phyloP scores from a whole-genome alignment of 805 yeast genomes.

The Teunomyces lycoperdinae region DNA sequence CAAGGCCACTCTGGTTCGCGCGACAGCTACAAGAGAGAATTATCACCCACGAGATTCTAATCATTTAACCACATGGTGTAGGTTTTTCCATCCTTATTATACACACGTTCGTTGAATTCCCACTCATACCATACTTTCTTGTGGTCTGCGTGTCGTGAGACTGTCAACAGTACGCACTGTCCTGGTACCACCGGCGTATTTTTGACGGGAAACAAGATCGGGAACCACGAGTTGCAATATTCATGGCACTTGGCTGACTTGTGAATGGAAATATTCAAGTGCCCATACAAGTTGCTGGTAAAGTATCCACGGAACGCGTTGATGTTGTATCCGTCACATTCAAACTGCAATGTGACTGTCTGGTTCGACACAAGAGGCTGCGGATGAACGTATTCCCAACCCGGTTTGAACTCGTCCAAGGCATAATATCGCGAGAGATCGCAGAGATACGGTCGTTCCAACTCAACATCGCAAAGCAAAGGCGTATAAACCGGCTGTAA shows the following conservation, averaged over 20 bases:
- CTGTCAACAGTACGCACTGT: conserved; percentile 9
- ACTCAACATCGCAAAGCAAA: conserved; percentile 15
- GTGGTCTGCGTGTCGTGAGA: conserved; percentile 8
- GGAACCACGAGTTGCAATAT: conserved; percentile 38
- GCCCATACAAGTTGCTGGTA: conserved; percentile 63
- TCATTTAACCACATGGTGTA: conserved; percentile 5
- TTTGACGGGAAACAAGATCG: conserved; percentile 33
- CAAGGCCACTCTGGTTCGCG: not conserved
- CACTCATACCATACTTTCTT: conserved; percentile 25
- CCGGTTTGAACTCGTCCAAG: conserved; percentile 41
- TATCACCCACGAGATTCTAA: not conserved
- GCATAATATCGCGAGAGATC: conserved; percentile 14
- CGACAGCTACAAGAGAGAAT: not conserved
- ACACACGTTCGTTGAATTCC: conserved; percentile 15
- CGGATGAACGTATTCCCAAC: conserved; percentile 68
- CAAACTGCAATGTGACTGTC: conserved; percentile 42
- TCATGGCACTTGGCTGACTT: conserved; percentile 10
- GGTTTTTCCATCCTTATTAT: conserved; percentile 17
- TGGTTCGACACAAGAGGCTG: conserved; percentile 16
- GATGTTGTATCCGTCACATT: conserved; percentile 46
- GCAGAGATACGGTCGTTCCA: conserved; percentile 21
- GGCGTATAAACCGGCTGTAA: conserved; percentile 70
- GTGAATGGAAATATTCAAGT: conserved; percentile 48
- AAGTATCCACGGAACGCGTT: conserved; percentile 81
- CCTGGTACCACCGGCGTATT: conserved; percentile 9